phyloP scores from a whole-genome alignment of 2,329 filamentous ascomycete species.

The Ilyonectria robusta region DNA sequence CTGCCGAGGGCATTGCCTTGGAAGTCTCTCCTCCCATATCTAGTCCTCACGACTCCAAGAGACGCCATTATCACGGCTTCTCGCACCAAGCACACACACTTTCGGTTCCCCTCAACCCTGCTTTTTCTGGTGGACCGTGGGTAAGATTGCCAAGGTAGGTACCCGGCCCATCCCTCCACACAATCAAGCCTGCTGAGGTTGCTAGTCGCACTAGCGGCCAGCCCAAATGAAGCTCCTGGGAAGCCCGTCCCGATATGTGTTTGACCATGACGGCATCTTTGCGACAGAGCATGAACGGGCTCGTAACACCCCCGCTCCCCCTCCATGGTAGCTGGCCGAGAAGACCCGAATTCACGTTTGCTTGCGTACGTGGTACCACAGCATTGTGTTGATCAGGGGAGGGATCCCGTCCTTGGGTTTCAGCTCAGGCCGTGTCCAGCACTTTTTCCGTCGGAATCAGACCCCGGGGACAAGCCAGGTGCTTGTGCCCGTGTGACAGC shows the following conservation, averaged over 20 bases:
- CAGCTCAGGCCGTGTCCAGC: constrained; percentile 21
- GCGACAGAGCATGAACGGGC: neutral
- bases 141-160: constrained; percentile 44
- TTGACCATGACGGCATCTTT: constrained; percentile 45
- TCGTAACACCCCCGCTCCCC: constrained; percentile 38
- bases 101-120: constrained; percentile 35
- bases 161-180: constrained; percentile 45
- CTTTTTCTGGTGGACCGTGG: constrained; percentile 36
- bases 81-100: constrained; percentile 39
- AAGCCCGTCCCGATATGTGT: constrained; percentile 28
- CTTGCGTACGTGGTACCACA: constrained; percentile 6
- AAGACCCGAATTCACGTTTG: constrained; percentile 47
- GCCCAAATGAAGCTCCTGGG: constrained; percentile 37
- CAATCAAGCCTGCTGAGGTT: constrained; percentile 38
- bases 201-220: constrained; percentile 39
- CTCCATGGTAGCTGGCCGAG: constrained; percentile 40
- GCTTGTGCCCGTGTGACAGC: constrained; percentile 40
- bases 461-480: constrained; percentile 20
- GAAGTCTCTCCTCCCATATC: constrained; percentile 36
- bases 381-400: constrained; percentile 11
- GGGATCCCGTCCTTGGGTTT: constrained; percentile 27
- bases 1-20: constrained; percentile 1
- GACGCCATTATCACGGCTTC: constrained; percentile 31
- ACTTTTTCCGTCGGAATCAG: constrained; percentile 18
- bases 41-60: constrained; percentile 43